Conservation (phyloP, 2,329 filamentous ascomycete genomes). For the Colletotrichum abscissum region DNA sequence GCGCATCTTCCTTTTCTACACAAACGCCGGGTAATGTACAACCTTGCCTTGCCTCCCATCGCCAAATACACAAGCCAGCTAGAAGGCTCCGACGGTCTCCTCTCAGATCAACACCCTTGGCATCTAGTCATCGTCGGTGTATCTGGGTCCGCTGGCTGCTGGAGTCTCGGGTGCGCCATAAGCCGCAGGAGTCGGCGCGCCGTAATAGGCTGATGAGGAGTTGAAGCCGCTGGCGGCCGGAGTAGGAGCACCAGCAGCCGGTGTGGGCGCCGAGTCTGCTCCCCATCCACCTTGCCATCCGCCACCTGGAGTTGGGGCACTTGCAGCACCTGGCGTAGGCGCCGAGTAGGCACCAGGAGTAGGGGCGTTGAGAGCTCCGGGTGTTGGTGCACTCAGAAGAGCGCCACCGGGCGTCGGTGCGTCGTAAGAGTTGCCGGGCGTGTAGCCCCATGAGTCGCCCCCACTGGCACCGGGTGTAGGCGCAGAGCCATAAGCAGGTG, state of each 20-base stretch:
- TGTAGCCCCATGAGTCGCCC: constrained; percentile 71
- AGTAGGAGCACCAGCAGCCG: constrained; percentile 74
- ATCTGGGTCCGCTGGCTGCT: constrained; percentile 67
- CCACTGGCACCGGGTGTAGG: constrained; percentile 69
- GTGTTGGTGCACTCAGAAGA: constrained; percentile 68
- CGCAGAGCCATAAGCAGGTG: constrained; percentile 75
- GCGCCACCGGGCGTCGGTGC: constrained; percentile 74
- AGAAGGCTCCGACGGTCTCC: background rate
- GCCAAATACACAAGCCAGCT: constrained; percentile 14
- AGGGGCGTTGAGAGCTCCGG: constrained; percentile 73
- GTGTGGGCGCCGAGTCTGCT: constrained; percentile 74
- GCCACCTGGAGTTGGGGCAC: constrained; percentile 77
- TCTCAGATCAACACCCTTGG: background rate
- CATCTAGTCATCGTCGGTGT: constrained; percentile 61
- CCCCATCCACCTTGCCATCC: constrained; percentile 71
- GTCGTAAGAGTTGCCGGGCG: constrained; percentile 70
- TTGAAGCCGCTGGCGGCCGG: constrained; percentile 71
- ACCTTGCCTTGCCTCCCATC: background rate
- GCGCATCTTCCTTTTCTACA: constrained; percentile 16
- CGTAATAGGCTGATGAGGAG: constrained; percentile 60
- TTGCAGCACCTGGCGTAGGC: constrained; percentile 69
- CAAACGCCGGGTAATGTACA: constrained; percentile 35
- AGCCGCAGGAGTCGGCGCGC: constrained; percentile 74
- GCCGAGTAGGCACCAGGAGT: constrained; percentile 78
- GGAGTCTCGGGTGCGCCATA: constrained; percentile 70